Evolutionary conservation across 176 grass and related monocot species (phyloP).

Genomic region (Hsuehochloa calcarea): DNA sequence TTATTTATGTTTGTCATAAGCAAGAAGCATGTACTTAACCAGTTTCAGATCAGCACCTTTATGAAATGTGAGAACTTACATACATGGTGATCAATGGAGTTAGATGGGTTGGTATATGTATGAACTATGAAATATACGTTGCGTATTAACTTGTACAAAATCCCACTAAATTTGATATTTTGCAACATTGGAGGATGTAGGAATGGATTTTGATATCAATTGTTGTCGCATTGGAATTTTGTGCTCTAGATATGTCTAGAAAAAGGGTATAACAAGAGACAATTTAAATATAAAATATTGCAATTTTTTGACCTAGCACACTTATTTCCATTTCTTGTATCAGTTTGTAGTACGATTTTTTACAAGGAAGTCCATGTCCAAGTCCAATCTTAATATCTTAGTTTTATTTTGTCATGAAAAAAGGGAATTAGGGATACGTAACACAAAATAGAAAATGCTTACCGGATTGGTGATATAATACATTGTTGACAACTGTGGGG

Average conservation of each 20-base stretch:
- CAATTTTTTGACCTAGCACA: no score
- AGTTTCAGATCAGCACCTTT: no score
- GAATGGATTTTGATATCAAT: background rate
- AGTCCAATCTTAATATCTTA: background rate
- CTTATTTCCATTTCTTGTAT: no score
- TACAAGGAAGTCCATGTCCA: background rate
- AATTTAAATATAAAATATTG: background rate
- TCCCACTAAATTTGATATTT: background rate
- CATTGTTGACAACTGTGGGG: background rate
- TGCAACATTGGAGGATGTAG: background rate
- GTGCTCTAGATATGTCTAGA: background rate
- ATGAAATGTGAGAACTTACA: background rate
- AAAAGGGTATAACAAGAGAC: background rate
- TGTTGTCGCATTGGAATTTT: background rate
- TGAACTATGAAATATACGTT: background rate
- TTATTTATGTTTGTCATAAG: background rate
- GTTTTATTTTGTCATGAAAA: slow-evolving; percentile 10
- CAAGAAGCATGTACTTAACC: background rate
- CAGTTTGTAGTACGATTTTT: background rate
- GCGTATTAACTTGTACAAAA: background rate
- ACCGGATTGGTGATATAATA: background rate
- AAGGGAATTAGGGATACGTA: background rate
- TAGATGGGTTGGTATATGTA: slow-evolving; percentile 8
- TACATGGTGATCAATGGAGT: background rate
- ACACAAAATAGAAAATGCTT: background rate